A percentile compares a stretch with the other conserved stretches of the same genome.
Conservation (phyloP, 78 protist genomes). For the Guillardia theta region DNA sequence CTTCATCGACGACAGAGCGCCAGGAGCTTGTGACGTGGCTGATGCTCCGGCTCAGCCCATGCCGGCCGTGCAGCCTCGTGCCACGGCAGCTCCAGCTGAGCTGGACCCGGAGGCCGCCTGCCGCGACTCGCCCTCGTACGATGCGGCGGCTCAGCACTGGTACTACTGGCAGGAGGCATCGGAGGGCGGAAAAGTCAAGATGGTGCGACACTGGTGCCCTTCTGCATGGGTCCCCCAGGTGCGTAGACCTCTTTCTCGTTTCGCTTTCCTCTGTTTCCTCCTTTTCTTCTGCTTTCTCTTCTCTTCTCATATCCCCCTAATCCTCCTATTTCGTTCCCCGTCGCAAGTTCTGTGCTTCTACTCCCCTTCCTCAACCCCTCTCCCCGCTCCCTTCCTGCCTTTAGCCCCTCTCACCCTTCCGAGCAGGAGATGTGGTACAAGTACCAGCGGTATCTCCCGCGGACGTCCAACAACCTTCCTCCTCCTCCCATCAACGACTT, state of each 20-base stretch:
- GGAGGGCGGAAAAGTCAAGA: background rate
- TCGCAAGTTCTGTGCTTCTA: too few species aligned
- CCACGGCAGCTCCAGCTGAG: background rate
- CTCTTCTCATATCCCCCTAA: too few species aligned
- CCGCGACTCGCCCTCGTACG: background rate
- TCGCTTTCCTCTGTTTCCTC: too few species aligned
- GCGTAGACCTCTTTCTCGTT: too few species aligned
- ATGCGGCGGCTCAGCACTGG: constrained; percentile 18
- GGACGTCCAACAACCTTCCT: background rate
- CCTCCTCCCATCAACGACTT: constrained; percentile 28
- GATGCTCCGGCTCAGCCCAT: background rate
- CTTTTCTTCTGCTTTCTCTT: too few species aligned
- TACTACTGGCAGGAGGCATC: background rate
- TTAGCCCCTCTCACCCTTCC: too few species aligned
- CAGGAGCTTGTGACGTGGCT: background rate
- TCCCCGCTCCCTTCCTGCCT: too few species aligned
- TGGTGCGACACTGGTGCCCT: background rate
- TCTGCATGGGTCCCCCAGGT: background rate
- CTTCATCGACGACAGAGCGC: background rate
- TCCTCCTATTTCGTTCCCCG: too few species aligned
- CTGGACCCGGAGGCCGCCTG: background rate
- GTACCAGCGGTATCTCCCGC: constrained; percentile 17
- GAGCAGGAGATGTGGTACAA: background rate
- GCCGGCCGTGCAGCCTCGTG: background rate
- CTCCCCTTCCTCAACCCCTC: too few species aligned